These are phyloP conservation scores for Arthroderma uncinatum DNA, from an alignment of 2,329 filamentous ascomycete genomes.

Conservation along the genomic window DNA sequence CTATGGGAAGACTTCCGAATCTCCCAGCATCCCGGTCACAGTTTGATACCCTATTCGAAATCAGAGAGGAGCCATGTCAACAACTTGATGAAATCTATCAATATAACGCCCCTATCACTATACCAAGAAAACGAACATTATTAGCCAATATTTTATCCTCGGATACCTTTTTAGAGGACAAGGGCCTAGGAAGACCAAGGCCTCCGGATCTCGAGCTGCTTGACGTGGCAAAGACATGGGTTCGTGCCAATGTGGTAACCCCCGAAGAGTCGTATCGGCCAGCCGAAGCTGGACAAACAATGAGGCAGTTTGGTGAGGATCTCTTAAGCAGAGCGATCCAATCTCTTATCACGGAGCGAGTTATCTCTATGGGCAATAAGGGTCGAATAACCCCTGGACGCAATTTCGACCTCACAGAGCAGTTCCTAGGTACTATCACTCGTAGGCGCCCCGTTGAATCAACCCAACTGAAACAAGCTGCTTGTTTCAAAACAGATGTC, in stretches of 20 bases:
- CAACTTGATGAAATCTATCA: constrained; percentile 29
- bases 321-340: constrained; percentile 32
- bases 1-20: constrained; percentile 25
- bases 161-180: constrained; percentile 17
- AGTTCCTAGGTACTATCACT: constrained; percentile 31
- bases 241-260: constrained; percentile 38
- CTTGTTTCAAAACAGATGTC: constrained; percentile 32
- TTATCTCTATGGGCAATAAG: constrained; percentile 31
- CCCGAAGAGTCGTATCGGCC: constrained; percentile 33
- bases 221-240: constrained; percentile 37
- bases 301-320: constrained; percentile 24
- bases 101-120: constrained; percentile 22
- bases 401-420: constrained; percentile 35
- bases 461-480: constrained; percentile 31
- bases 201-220: constrained; percentile 19
- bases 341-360: constrained; percentile 30
- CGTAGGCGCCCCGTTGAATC: constrained; percentile 32
- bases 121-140: constrained; percentile 26
- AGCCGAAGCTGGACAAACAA: constrained; percentile 25
- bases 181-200: background rate
- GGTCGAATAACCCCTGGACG: constrained; percentile 33
- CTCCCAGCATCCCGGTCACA: constrained; percentile 36
- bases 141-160: constrained; percentile 29
- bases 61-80: constrained; percentile 26
- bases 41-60: constrained; percentile 33